Base-by-base conservation (phyloP, 306 rosid genomes). In the Senna siamea region DNA sequence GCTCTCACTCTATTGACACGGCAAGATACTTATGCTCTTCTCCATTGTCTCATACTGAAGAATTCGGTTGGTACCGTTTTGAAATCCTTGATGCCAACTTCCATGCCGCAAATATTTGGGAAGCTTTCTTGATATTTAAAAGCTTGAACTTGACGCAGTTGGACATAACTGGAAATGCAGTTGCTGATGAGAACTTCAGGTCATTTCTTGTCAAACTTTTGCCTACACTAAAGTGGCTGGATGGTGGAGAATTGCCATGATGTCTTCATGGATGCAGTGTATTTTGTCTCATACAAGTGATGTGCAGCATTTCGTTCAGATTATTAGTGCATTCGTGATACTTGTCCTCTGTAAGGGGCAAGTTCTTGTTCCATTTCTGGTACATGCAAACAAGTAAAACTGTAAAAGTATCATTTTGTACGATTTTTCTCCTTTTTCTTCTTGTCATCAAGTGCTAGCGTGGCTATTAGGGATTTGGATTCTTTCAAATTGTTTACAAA, bases 31-130 rank as follows among this genome's bases (percentile, higher is more conserved):
- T 87, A 4, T 91, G 81, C 57, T 68, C 92, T 41, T 92, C 98
- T 73, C 93, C 99, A 44, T 62, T 94, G 74, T 82, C 86, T 66
- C 95, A 85, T 57, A 77, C 85, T 9, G 94, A 88, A 77, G 92
- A 86, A 74, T 82, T 74, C 83, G 79, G 65, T 32, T 80, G 85
- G 88, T 82, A 84, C 59, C 60, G n/a, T 32, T 69, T 79, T 20
- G 82, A 86, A 70, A 54, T 22, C 43, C 79, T 78, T 22, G 18
- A 62, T 4, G 87, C 76, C 72, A 65, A 43, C 66, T 20, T 65
- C 51, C 63, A 44, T 72, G 78, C 72, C 61, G 43, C 79, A 53
- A 48, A 75, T 37, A 79, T 78, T 82, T 94, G 96, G 96, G 93
- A 92, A 69, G 90, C 96, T 65, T 81, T 87, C 83, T 76, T 90